phyloP scores from a whole-genome alignment of 2,329 filamentous ascomycete species.

The Helicocarpus griseus region DNA sequence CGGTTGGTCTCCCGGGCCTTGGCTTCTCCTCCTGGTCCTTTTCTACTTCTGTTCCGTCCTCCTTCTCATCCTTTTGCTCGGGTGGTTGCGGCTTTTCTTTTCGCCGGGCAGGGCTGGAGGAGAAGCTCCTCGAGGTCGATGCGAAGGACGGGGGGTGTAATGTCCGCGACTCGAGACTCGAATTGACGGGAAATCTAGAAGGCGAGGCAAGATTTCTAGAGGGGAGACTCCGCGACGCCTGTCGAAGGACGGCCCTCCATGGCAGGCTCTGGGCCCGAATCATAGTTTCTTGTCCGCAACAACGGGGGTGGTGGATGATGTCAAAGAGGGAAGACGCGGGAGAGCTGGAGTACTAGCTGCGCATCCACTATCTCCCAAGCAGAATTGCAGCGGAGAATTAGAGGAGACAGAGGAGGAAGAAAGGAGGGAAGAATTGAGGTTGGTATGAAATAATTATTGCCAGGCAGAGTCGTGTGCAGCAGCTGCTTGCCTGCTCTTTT shows the following conservation, averaged over 20 bases:
- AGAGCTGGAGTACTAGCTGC: background rate
- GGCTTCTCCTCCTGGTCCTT: constrained; percentile 22
- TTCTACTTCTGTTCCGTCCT: constrained; percentile 35
- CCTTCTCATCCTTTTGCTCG: constrained; percentile 33
- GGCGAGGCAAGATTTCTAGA: constrained; percentile 24
- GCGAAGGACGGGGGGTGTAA: constrained; percentile 13
- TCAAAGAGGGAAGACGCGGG: constrained; percentile 9
- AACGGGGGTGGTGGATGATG: constrained; percentile 3
- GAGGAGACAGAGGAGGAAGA: background rate
- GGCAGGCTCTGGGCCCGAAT: constrained; percentile 55
- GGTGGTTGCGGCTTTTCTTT: constrained; percentile 49
- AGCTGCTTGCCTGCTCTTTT: background rate
- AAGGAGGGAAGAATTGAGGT: background rate
- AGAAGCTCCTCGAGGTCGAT: constrained; percentile 31
- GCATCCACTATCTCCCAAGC: constrained; percentile 2
- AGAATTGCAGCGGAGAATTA: background rate
- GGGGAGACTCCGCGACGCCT: constrained; percentile 34
- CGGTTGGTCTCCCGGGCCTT: constrained; percentile 23
- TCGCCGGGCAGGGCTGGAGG: constrained; percentile 38
- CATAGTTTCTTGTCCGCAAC: constrained; percentile 44
- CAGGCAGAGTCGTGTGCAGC: no score
- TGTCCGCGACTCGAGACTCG: constrained; percentile 7
- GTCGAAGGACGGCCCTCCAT: constrained; percentile 53
- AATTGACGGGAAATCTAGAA: constrained; percentile 23
- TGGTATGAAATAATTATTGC: background rate